Base-by-base conservation (phyloP, 177 flowering plant genomes). In the Tripterygium wilfordii region DNA sequence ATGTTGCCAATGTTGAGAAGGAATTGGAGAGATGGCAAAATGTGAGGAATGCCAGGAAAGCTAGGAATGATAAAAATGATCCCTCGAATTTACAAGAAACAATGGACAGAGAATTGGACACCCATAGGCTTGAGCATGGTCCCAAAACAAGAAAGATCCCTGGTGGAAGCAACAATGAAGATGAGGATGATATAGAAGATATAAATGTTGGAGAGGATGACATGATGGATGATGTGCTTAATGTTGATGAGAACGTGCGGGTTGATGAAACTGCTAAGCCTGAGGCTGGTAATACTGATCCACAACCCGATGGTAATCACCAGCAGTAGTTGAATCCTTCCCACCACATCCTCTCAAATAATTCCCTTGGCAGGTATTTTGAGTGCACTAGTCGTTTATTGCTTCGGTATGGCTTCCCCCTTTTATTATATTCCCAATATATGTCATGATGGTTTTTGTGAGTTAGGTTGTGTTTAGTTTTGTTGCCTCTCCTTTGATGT, bases 81-180 rank as follows among this genome's bases (percentile, higher is more conserved):
- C n/a, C n/a, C n/a, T n/a, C 66, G 51, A 85, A 83, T 67, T 66
- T 82, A 25, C 97, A 94, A 71, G 99, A 94, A 64, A 85, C 92
- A 0, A 90, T 94, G 99, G 99, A 94, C 72, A 71, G 85, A 65
- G 99, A 94, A 48, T 62, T 94, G 63, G 99, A 94, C 59, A 81
- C 82, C 36, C 99, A 87, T 54, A 80, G 83, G 66, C 88, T 90
- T 12, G 97, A 87, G 70, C 91, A 85, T 65, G 99, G 99, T 13
- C 97, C 92, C 6, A 94, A 94, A 73, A 79, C 78, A 24, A 60
- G 96, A 48, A 89, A 79, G 62, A 78, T 89, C 42, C 81, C 83
- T n/a, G 83, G 73, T 26, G 76, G 70, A 29, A 63, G 71, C 54
- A 69, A 74, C 63, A 78, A 82, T 36, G 96, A 87, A 17, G 97